phyloP scores from a whole-genome alignment of 768 basidiomycete genomes.

The Strobilomyces confusus region DNA sequence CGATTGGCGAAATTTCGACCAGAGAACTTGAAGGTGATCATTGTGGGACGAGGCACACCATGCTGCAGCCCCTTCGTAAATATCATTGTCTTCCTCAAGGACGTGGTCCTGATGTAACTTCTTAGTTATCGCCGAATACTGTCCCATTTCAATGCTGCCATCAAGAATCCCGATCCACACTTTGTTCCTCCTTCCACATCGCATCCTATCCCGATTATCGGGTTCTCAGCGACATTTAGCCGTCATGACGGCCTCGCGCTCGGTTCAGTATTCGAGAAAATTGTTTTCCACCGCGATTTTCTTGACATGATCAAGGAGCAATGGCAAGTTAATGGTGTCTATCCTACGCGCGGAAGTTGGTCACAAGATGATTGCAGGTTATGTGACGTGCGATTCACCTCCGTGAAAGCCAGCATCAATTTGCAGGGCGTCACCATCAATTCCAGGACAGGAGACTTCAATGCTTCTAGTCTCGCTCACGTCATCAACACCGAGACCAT shows the following conservation, averaged over 20 bases:
- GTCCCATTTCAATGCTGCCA: conserved; percentile 73
- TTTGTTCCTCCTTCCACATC: conserved; percentile 35
- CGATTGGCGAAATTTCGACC: conserved; percentile 77
- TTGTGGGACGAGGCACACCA: conserved; percentile 96
- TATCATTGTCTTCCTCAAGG: background rate
- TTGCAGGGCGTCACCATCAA: conserved; percentile 65
- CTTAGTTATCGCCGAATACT: conserved; percentile 75
- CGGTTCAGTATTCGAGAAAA: conserved; percentile 81
- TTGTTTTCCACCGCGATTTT: conserved; percentile 91
- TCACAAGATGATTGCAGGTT: conserved; percentile 48
- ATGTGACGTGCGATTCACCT: conserved; percentile 81
- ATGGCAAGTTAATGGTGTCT: conserved; percentile 52
- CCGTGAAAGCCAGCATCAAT: conserved; percentile 71
- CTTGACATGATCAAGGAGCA: conserved; percentile 89
- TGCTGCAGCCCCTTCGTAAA: conserved; percentile 83
- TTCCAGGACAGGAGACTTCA: conserved; percentile 74
- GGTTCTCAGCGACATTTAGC: conserved; percentile 93
- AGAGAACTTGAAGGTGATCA: conserved; percentile 60
- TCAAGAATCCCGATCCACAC: conserved; percentile 49
- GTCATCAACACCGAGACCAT: conserved; percentile 78
- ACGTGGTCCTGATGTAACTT: conserved; percentile 4
- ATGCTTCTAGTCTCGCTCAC: conserved; percentile 68
- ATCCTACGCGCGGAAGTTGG: background rate
- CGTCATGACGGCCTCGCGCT: conserved; percentile 89
- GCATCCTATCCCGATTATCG: conserved; percentile 75